phyloP scores from a whole-genome alignment of 805 yeast genomes.

The Kluyveromyces aestuarii region DNA sequence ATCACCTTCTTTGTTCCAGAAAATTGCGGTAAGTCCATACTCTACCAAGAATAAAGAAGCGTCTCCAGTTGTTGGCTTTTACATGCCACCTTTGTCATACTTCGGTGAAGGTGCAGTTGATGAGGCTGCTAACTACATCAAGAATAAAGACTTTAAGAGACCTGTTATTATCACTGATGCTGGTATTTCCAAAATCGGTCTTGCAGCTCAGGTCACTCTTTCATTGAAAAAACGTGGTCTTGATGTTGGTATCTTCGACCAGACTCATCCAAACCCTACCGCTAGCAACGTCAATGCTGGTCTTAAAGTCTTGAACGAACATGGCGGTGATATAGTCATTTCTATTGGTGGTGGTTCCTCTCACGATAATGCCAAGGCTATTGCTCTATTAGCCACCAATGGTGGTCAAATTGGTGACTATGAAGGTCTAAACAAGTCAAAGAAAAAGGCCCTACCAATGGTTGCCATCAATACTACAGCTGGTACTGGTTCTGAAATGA shows the following conservation, averaged over 20 bases:
- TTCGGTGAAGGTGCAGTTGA: slow-evolving; percentile 19
- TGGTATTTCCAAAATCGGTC: slow-evolving; percentile 24
- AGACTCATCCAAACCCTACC: slow-evolving; percentile 20
- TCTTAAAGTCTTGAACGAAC: slow-evolving; percentile 9
- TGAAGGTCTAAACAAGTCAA: slow-evolving; percentile 34
- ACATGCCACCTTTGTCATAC: slow-evolving; percentile 16
- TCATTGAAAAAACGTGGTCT: slow-evolving; percentile 13
- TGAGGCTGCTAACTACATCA: slow-evolving; percentile 12
- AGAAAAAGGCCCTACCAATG: slow-evolving; percentile 24
- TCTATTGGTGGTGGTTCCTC: slow-evolving; percentile 41
- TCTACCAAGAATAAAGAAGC: background rate
- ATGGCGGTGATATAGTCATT: slow-evolving; percentile 29
- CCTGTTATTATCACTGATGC: slow-evolving; percentile 23
- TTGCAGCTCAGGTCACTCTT: slow-evolving; percentile 16
- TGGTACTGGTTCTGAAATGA: slow-evolving; percentile 40
- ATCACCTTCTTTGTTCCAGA: background rate
- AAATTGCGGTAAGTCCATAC: background rate
- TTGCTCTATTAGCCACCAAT: slow-evolving; percentile 33
- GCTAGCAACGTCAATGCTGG: slow-evolving; percentile 12
- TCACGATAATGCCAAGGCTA: slow-evolving; percentile 36
- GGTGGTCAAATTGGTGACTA: slow-evolving; percentile 33
- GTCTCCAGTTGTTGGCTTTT: slow-evolving; percentile 15
- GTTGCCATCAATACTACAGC: slow-evolving; percentile 39
- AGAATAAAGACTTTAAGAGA: slow-evolving; percentile 10
- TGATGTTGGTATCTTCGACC: slow-evolving; percentile 12